phyloP scores from a whole-genome alignment of 148 eudicot species.

The Talinum fruticosum region DNA sequence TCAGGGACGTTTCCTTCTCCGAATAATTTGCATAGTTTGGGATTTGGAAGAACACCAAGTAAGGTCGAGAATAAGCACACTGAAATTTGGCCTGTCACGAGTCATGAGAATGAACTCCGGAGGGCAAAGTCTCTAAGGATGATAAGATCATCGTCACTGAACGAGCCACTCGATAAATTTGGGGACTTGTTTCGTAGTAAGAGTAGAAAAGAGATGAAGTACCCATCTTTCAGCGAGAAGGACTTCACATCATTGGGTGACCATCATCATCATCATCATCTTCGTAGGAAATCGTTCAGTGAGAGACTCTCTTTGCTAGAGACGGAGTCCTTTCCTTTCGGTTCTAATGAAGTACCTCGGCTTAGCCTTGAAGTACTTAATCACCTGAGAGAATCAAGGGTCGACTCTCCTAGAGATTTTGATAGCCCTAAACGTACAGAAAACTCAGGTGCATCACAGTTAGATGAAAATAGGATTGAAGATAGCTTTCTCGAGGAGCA shows the following conservation, averaged over 20 bases:
- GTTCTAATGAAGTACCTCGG: slow-evolving; percentile 23
- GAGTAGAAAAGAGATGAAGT: slow-evolving; percentile 32
- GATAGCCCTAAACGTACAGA: not conserved
- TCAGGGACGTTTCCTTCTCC: slow-evolving; percentile 70
- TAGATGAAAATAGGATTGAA: not conserved
- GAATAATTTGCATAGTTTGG: slow-evolving; percentile 21
- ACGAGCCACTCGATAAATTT: slow-evolving; percentile 47
- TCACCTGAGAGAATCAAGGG: slow-evolving; percentile 16
- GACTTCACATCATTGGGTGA: slow-evolving; percentile 31
- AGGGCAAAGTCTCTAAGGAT: slow-evolving; percentile 37
- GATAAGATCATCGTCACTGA: slow-evolving; percentile 48
- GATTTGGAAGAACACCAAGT: slow-evolving; percentile 27
- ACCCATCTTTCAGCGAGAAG: slow-evolving; percentile 53
- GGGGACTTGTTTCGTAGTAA: slow-evolving; percentile 38
- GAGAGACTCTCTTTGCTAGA: slow-evolving; percentile 46
- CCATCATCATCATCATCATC: slow-evolving; percentile 27
- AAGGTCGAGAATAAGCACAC: slow-evolving; percentile 58
- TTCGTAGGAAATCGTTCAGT: slow-evolving; percentile 30
- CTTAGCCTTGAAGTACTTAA: slow-evolving; percentile 23
- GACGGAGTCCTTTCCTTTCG: slow-evolving; percentile 25
- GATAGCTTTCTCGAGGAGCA: not conserved
- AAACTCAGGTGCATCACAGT: not conserved
- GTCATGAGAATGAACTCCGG: slow-evolving; percentile 16
- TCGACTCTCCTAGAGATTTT: slow-evolving; percentile 19
- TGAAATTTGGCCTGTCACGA: slow-evolving; percentile 50